Base-by-base conservation (phyloP, 164 flowering plant genomes). In the Vitis vinifera region DNA sequence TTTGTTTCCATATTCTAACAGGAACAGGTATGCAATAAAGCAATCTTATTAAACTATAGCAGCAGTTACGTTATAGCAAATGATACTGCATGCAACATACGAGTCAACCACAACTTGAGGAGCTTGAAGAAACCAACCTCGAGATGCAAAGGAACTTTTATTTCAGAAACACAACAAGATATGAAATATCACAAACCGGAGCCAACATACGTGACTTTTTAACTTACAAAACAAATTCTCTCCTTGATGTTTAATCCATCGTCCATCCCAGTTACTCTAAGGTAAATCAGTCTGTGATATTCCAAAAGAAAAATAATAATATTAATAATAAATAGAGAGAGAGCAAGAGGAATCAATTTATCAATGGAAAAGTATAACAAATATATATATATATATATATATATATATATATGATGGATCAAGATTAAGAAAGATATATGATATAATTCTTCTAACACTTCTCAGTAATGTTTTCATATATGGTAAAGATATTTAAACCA, bases 221-320 rank as follows among this genome's bases (percentile, higher is more conserved):
- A 72, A 83, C 97, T 85, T 80, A 93, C 96, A 81, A 79, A 90
- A 70, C 79, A 83, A 68, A 90, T 81, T 73, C 98, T 87, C 78
- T 93, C 98, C 75, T 96, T 93, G 76, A 88, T 78, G 76, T 73
- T 87, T 75, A 96, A 79, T 19, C 97, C 98, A 65, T 91, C 97
- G 68, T 90, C 97, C 99, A 95, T 95, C 65, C 97, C 99, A n/a
- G 87, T 81, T 47, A 95, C 97, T 71, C 85, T 88, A 69, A 95
- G 93, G 72, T 95, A 93, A 66, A 83, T 82, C 84, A 95, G 83
- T 76, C 99, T 95, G 87, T 58, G 77, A 76, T 51, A 67, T 27
- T 4, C 47, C 50, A 57, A 66, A 19, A 66, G 19, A 53, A 57
- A 10, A 15, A 30, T 12, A 50, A 57, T 15, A 15, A 16, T 55